Percentiles rank a stretch among this genome's conserved stretches.
Evolutionary conservation across 2,329 filamentous ascomycete genomes (phyloP).

Genomic region (Penicillium olsonii): DNA sequence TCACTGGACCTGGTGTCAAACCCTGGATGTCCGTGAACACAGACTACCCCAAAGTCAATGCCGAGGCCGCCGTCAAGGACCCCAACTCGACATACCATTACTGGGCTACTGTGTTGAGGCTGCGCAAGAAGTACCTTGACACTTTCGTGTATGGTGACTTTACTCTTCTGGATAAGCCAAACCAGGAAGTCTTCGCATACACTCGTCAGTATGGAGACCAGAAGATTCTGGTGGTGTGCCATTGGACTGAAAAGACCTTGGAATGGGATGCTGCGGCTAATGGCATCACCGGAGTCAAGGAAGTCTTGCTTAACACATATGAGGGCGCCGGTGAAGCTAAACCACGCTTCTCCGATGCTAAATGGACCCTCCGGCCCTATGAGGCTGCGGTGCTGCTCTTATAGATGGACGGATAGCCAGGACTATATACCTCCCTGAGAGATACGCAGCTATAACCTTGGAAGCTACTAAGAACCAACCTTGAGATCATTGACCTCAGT

Average conservation of each 20-base stretch:
- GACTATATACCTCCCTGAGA: not conserved
- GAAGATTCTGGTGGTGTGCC: conserved; percentile 38
- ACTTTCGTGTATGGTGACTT: conserved; percentile 70
- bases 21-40: conserved; percentile 74
- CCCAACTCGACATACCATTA: conserved; percentile 58
- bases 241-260: conserved; percentile 35
- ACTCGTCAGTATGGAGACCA: conserved; percentile 43
- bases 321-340: conserved; percentile 21
- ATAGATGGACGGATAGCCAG: conserved; percentile 2
- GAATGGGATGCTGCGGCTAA: conserved; percentile 36
- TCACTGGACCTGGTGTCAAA: conserved; percentile 54
- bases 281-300: conserved; percentile 26
- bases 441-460: too few relatives aligned
- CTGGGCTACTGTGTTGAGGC: conserved; percentile 60
- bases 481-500: too few relatives aligned
- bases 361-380: conserved; percentile 36
- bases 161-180: conserved; percentile 54
- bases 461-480: too few relatives aligned
- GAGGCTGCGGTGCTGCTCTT: conserved; percentile 35
- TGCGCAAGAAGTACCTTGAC: conserved; percentile 63
- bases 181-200: conserved; percentile 59
- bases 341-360: conserved; percentile 24
- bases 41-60: conserved; percentile 64
- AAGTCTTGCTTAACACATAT: conserved; percentile 37
- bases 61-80: conserved; percentile 46